Base-by-base conservation (phyloP, 768 basidiomycete genomes). In the Amanita thiersii region DNA sequence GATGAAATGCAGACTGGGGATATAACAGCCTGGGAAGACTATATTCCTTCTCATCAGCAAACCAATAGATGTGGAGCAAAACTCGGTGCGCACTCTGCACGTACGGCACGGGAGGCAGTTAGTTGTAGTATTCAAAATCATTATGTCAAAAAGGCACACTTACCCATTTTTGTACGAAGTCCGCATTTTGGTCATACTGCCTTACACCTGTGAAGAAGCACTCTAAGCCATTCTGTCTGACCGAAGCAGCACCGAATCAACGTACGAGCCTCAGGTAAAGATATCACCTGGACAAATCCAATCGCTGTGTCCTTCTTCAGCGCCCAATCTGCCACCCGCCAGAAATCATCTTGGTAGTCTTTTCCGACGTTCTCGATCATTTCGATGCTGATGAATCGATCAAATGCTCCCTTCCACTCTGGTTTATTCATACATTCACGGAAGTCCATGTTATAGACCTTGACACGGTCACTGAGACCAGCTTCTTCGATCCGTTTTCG, bases 131-230 rank as follows among this genome's bases (percentile, higher is more conserved):
- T 10, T 12, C 15, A 9, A 41, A 37, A 34, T 34, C 30, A 46
- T 34, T 23, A 44, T 40, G 4, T 5, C 5, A 6, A 11, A 24
- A 23, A n/a, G 38, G n/a, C n/a, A 17, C 26, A 64, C 74, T 42
- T 47, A 76, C 77, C 77, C 81, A 86, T 77, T 86, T 86, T 29
- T 73, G 66, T 45, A 88, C 86, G 50, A 88, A 86, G 59, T 86
- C 83, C 19, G 81, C 72, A 56, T 78, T 72, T 15, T 60, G 59
- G 12, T 69, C 64, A 50, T 79, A 78, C 19, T 64, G 59, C 19
- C 77, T 70, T 44, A 77, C 75, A 43, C 77, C 73, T 77, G 37
- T 15, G 6, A 24, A 29, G 14, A 7, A 24, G n/a, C 4, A 11
- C 31, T 5, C 40, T 39, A 29, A 11, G 4, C 7, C 11, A 18